Evolutionary conservation across 2,329 filamentous ascomycete genomes (phyloP), one percentile per base, ranked within the genome.

Genomic region (Claviceps arundinis): DNA sequence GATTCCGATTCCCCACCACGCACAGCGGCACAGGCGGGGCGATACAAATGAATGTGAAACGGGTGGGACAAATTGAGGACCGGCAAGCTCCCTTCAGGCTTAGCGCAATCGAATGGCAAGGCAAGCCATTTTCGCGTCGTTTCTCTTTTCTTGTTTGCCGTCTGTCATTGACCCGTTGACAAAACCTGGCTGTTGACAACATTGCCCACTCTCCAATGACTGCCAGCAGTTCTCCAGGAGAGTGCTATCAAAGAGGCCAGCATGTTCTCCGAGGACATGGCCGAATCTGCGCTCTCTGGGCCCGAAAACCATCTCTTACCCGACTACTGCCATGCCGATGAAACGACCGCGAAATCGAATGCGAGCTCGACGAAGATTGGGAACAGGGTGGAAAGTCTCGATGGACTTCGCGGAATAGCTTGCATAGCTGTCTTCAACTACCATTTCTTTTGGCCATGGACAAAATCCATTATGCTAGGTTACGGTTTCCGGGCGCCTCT

Each of bases 361-460:
- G 41, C 48, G 14, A 47, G 53, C 24, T 50, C 52, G 30, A 54
- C 50, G 54, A 50, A 50, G 48, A 55, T 13, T 9, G 43, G 43
- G 22, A 66, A 68, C 59, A 69, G 70, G 58, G 68, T 70, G 56
- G 61, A 57, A 48, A 67, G 62, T 30, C 66, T 71, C 40, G 69
- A 71, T 56, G 69, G 69, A 14, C 62, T 71, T 2, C 64, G 69
- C n/a, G 69, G 69, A 48, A 63, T 70, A 52, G 69, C 69, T 16
- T 71, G 67, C 52, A 63, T 71, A 34, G 60, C 69, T 38, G 69
- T 71, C 51, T 70, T 70, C 63, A 71, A 69, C 48, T 70, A 69
- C 53, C 68, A 70, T 54, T 70, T 70, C 51, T 59, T 70, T 45
- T 70, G 67, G 66, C 66, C 67, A 16, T 70, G 66, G 66, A 69